Conservation (phyloP, 805 yeast species). For the Kodamaea kakaduensis region DNA sequence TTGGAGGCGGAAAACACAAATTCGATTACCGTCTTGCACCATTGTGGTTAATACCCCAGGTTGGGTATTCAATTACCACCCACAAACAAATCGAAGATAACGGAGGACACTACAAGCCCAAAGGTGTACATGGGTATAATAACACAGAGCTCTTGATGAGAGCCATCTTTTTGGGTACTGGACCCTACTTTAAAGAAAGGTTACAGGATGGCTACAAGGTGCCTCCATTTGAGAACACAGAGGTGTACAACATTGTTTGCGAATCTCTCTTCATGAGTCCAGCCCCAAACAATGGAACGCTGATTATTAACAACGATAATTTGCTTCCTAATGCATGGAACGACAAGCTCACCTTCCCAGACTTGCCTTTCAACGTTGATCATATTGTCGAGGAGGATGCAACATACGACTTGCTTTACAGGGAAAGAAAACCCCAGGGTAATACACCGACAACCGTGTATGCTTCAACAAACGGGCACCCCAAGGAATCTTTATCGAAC, state of each 20-base stretch:
- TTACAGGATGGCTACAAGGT: constrained; percentile 32
- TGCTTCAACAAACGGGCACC: constrained; percentile 21
- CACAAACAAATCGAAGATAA: constrained; percentile 49
- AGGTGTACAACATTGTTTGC: constrained; percentile 72
- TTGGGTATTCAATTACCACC: constrained; percentile 75
- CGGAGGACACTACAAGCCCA: constrained; percentile 50
- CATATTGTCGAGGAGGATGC: constrained; percentile 42
- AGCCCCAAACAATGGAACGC: constrained; percentile 57
- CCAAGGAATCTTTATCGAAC: constrained; percentile 20
- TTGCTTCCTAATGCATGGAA: constrained; percentile 42
- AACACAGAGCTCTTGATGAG: constrained; percentile 77
- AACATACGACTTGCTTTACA: constrained; percentile 48
- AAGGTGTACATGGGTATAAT: constrained; percentile 84
- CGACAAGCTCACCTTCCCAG: constrained; percentile 47
- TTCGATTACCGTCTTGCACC: constrained; percentile 73
- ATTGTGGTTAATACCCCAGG: constrained; percentile 77
- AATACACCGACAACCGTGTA: constrained; percentile 14
- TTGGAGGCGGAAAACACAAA: constrained; percentile 43
- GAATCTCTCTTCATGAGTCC: constrained; percentile 52
- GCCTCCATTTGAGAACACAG: constrained; percentile 66
- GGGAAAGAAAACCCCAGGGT: constrained; percentile 10
- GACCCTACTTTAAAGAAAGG: constrained; percentile 63
- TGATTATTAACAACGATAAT: constrained; percentile 22
- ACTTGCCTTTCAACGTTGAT: constrained; percentile 43
- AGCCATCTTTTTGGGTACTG: constrained; percentile 72